A percentile compares a stretch with the other conserved stretches of the same genome.
Evolutionary conservation across 768 basidiomycete genomes (phyloP).

Genomic region (Coprinopsis sp.): DNA sequence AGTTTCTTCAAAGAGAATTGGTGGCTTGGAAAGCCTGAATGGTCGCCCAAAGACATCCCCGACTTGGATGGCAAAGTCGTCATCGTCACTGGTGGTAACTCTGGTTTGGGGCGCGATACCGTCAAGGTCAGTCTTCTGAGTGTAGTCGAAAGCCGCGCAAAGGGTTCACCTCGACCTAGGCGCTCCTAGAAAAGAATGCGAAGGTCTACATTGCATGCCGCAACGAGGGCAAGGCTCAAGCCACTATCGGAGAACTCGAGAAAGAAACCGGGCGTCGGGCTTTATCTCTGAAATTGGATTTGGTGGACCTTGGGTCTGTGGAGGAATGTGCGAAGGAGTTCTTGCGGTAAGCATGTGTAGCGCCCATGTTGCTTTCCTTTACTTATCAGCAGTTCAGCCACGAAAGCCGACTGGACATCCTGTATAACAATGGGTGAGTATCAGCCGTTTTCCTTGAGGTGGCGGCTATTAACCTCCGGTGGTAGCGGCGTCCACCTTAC

Average conservation of each 20-base stretch:
- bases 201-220: slow-evolving; percentile 61
- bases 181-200: slow-evolving; percentile 52
- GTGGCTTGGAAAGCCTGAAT: slow-evolving; percentile 19
- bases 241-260: slow-evolving; percentile 50
- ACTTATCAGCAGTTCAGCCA: slow-evolving; percentile 21
- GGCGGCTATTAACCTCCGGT: background rate
- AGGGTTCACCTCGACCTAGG: slow-evolving; percentile 24
- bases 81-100: slow-evolving; percentile 30
- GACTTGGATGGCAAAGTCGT: slow-evolving; percentile 38
- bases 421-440: slow-evolving; percentile 45
- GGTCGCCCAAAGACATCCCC: slow-evolving; percentile 38
- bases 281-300: slow-evolving; percentile 37
- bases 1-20: background rate
- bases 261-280: slow-evolving; percentile 42
- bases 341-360: slow-evolving; percentile 29
- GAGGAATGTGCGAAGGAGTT: slow-evolving; percentile 39
- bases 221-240: slow-evolving; percentile 35
- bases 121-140: slow-evolving; percentile 36
- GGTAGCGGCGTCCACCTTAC: background rate
- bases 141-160: background rate
- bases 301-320: slow-evolving; percentile 36
- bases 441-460: background rate
- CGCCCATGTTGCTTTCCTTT: slow-evolving; percentile 11
- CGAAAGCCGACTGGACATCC: slow-evolving; percentile 38
- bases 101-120: slow-evolving; percentile 57